Conservation (phyloP, 208 protist species). For the Trichomonas tenax region DNA sequence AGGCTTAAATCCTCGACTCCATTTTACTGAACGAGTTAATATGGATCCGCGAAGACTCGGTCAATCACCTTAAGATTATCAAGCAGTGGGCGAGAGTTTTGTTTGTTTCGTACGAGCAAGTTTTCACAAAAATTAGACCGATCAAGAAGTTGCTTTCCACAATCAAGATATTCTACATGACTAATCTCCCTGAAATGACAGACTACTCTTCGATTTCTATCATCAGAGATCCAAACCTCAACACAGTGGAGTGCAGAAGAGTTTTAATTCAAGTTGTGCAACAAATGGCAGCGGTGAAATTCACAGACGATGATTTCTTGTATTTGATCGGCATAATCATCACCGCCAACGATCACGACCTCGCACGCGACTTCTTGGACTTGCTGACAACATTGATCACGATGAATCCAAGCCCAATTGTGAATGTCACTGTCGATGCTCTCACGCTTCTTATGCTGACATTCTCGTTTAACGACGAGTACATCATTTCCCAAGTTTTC, state of each 20-base stretch:
- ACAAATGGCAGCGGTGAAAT: neutral
- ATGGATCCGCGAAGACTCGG: neutral
- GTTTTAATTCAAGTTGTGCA: neutral
- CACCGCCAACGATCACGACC: neutral
- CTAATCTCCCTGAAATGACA: neutral
- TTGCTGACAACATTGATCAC: neutral
- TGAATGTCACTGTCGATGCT: neutral
- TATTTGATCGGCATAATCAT: neutral
- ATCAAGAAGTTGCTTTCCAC: neutral
- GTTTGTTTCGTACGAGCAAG: neutral
- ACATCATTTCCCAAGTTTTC: neutral
- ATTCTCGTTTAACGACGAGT: neutral
- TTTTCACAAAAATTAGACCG: neutral
- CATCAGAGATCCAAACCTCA: neutral
- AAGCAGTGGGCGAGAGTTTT: neutral
- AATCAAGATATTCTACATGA: neutral
- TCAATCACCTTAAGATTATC: neutral
- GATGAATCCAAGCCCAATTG: neutral
- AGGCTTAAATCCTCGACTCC: neutral
- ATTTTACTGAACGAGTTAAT: neutral
- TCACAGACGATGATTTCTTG: neutral
- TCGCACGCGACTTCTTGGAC: neutral
- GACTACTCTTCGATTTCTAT: neutral
- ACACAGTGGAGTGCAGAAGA: neutral
- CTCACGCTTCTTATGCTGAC: neutral